Evolutionary conservation across 768 basidiomycete species (phyloP).

Genomic region (Kwoniella dejecticola): DNA sequence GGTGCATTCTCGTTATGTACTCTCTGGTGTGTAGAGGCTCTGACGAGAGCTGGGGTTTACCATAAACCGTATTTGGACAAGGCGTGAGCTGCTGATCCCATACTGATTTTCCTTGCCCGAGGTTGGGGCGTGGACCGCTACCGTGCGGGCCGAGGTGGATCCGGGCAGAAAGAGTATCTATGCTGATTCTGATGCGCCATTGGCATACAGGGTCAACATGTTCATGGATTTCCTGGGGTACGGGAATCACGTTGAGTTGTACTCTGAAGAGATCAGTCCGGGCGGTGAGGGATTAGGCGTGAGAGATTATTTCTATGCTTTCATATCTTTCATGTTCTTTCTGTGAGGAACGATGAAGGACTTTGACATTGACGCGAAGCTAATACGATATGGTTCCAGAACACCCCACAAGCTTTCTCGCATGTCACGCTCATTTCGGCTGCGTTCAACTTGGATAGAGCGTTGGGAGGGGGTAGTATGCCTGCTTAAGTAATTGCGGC

Average conservation of each 20-base stretch:
- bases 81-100: conserved; percentile 55
- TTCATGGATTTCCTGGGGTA: conserved; percentile 72
- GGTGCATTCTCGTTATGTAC: conserved; percentile 79
- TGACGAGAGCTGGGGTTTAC: conserved; percentile 82
- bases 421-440: conserved; percentile 55
- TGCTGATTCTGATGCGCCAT: conserved; percentile 11
- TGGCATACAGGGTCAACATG: conserved; percentile 60
- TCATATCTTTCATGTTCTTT: too few species aligned
- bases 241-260: conserved; percentile 82
- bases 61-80: conserved; percentile 67
- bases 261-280: conserved; percentile 63
- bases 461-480: conserved; percentile 16
- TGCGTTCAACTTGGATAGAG: conserved; percentile 54
- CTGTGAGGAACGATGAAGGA: too few species aligned
- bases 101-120: not conserved
- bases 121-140: too few species aligned
- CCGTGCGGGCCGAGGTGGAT: too few species aligned
- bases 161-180: too few species aligned
- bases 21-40: conserved; percentile 75
- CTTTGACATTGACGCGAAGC: not conserved
- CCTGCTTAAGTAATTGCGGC: not conserved
- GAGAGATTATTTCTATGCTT: conserved; percentile 1
- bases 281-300: conserved; percentile 73
- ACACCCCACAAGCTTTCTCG: conserved; percentile 56
- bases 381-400: conserved; percentile 21